Evolutionary conservation across 306 rosid genomes (phyloP), one percentile per base, ranked within the genome.

Genomic region (Lathyrus tuberosus): DNA sequence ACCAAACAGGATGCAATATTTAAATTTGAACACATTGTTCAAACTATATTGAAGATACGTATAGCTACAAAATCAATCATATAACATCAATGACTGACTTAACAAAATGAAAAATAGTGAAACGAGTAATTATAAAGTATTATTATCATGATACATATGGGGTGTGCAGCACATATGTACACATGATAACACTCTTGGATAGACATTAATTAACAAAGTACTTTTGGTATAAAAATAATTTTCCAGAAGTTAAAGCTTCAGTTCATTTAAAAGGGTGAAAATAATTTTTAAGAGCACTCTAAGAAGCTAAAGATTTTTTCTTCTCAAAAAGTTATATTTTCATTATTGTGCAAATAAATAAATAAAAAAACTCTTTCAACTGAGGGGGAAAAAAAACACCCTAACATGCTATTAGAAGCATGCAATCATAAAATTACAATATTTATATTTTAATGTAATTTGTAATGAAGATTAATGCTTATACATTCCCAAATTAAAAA

Each of bases 251-350:
- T 17, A 61, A 61, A 61, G 28, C 13, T 30, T 30, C 69, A 44
- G 33, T 33, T 47, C 37, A 47, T 8, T 6, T 15, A 40, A 43
- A 15, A 67, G 31, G 31, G 30, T 76, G 10, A 48, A 76, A 67
- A 59, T 24, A 33, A 24, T 2, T 59, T 48, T 67, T 46, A 22
- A 22, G 15, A 53, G 9, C 16, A 53, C 5, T 53, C 60, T 60
- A 15, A 48, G 63, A 48, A 59, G 43, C 70, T 57, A 3, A 41
- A 37, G 38, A 10, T 58, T 44, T 59, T 44, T 44, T 15, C 65
- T 60, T 76, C 65, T 38, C 17, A 41, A 69, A 51, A 51, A 58
- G 62, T 67, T 67, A 11, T 22, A 18, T 35, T 73, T 20, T 75
- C 3, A 20, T 46, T 58, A 11, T 14, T 56, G 51, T 5, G 20